Percentiles rank a stretch among this genome's conserved stretches.
Evolutionary conservation across 2,329 filamentous ascomycete species (phyloP).

Genomic region (Dactylonectria macrodidyma): DNA sequence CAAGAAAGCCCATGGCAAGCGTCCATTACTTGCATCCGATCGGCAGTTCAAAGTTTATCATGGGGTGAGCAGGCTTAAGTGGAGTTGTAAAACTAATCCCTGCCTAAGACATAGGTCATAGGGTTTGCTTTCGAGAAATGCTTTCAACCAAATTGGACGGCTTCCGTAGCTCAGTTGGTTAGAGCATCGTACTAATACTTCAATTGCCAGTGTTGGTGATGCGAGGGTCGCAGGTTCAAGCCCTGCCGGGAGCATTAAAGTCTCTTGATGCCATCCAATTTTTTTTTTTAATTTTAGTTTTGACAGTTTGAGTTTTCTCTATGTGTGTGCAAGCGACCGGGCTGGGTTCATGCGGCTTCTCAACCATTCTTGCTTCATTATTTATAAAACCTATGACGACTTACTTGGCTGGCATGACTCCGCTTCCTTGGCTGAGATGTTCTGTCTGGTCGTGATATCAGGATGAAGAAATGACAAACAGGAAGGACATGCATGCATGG

Average conservation of each 20-base stretch:
- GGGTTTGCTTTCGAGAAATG: conserved; percentile 14
- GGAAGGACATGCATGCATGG: too few species aligned
- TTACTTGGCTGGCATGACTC: too few species aligned
- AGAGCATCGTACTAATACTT: conserved; percentile 50
- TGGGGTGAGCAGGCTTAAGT: neutral
- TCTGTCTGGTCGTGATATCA: too few species aligned
- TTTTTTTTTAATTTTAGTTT: conserved; percentile 14
- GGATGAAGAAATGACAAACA: too few species aligned
- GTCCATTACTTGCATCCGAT: neutral
- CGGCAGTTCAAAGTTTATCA: neutral
- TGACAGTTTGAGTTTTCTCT: neutral
- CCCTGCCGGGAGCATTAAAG: conserved; percentile 46
- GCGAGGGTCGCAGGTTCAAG: conserved; percentile 50
- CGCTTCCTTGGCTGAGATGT: too few species aligned
- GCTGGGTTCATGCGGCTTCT: too few species aligned
- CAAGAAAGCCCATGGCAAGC: neutral
- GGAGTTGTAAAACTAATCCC: neutral
- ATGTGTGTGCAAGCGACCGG: neutral
- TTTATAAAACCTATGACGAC: too few species aligned
- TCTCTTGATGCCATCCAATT: conserved; percentile 39
- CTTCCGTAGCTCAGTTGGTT: conserved; percentile 51
- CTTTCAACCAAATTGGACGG: conserved; percentile 34
- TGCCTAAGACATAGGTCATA: neutral
- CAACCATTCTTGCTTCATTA: too few species aligned
- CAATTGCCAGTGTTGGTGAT: conserved; percentile 40